Base-by-base conservation (phyloP, 2,329 filamentous ascomycete genomes). In the Curvularia hawaiiensis region DNA sequence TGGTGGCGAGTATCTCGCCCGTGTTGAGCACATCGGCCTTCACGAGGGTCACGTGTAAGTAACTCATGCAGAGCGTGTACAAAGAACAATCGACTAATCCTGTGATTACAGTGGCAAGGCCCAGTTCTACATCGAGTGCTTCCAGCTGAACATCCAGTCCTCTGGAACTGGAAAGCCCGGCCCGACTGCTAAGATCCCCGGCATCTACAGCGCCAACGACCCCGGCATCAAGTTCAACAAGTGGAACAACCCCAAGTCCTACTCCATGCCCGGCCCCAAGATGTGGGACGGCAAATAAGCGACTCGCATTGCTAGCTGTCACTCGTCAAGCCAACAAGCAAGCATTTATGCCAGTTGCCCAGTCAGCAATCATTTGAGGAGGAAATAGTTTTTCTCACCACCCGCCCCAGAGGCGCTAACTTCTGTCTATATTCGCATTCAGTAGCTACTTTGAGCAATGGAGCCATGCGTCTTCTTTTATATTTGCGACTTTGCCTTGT, bases 161-260 rank as follows among this genome's bases (percentile, higher is more conserved):
- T 53, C 57, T 16, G 69, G 69, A 18, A 75, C 74, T 14, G 79
- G 79, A 26, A 79, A 74, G 2, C 79, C 75, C 4, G 73, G 74
- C 4, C 80, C 81, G 56, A 71, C 22, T 68, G 80, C 81, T 26
- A 77, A 77, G 54, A 80, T 84, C 61, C 82, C 81, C 0, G 81
- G 82, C 14, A 76, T 80, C 1, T 84, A 84, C 71, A 78, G 72
- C 28, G 70, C 78, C 2, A 76, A 62, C 50, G 80, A 83, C 68
- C 78, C 80, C 2, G 81, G 80, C 39, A 81, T 84, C 62, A 73
- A 78, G 33, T 78, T 82, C 63, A 80, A 82, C 67, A 82, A 75
- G 62, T 73, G 68, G 70, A 70, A 63, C 58, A 73, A 71, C 60
- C 71, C 72, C 12, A 70, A 64, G 58, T 64, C 62, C 11, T 75